phyloP scores from a whole-genome alignment of 2,329 filamentous ascomycete species.

The Alternaria conjuncta region DNA sequence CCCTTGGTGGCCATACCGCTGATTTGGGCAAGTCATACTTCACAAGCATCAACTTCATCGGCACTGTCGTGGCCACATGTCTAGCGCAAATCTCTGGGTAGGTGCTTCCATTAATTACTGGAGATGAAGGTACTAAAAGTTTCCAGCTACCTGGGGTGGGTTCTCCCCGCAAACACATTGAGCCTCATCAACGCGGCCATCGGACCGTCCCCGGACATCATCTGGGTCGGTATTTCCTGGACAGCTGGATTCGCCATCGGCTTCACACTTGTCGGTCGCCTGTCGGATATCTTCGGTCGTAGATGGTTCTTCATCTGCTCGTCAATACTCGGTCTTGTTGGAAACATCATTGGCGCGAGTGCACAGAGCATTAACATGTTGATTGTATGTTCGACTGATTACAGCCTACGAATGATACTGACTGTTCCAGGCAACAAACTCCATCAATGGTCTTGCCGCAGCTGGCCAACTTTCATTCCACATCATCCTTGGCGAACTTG shows the following conservation, averaged over 20 bases:
- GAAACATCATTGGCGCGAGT: conserved; percentile 46
- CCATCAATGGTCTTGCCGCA: conserved; percentile 48
- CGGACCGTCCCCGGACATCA: conserved; percentile 47
- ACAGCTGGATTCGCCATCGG: conserved; percentile 45
- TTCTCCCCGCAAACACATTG: conserved; percentile 39
- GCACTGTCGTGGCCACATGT: conserved; percentile 40
- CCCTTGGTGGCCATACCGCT: conserved; percentile 32
- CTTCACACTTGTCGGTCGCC: conserved; percentile 46
- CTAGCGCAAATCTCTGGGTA: conserved; percentile 38
- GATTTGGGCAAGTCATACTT: conserved; percentile 38
- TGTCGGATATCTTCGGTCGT: conserved; percentile 50
- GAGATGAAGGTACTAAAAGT: background rate
- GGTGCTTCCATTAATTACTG: background rate
- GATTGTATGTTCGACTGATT: conserved; percentile 28
- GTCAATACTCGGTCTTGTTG: conserved; percentile 42
- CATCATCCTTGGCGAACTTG: conserved; percentile 48
- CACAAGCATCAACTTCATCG: conserved; percentile 33
- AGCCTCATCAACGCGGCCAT: conserved; percentile 47
- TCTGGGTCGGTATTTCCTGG: conserved; percentile 47
- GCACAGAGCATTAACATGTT: conserved; percentile 43
- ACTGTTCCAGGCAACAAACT: conserved; percentile 29
- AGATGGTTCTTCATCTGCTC: conserved; percentile 46
- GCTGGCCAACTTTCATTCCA: conserved; percentile 50
- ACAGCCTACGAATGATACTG: background rate
- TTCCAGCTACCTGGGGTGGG: conserved; percentile 36